These are phyloP conservation scores for Garcia nutans DNA, from an alignment of 345 rosid genomes.

Conservation along the genomic window DNA sequence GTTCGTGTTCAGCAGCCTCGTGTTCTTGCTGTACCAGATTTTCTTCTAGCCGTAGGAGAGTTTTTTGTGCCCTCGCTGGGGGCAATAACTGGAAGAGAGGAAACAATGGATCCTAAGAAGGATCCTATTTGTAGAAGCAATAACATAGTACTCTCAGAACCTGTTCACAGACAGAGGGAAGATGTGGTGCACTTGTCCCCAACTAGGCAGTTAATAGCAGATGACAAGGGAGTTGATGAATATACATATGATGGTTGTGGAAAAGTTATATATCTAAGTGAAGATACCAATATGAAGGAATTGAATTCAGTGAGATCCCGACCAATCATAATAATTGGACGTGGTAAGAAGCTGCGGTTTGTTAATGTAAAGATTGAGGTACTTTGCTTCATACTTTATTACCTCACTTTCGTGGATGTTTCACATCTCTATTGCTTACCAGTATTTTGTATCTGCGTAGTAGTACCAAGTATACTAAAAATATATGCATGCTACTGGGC, in stretches of 20 bases:
- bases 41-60: slow-evolving; percentile 89
- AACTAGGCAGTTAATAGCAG: slow-evolving; percentile 71
- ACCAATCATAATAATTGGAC: slow-evolving; percentile 84
- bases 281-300: slow-evolving; percentile 51
- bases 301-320: slow-evolving; percentile 42
- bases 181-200: slow-evolving; percentile 85
- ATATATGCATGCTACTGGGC: background rate
- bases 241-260: slow-evolving; percentile 93
- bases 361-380: slow-evolving; percentile 91
- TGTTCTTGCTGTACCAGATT: slow-evolving; percentile 93
- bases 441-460: background rate
- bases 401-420: slow-evolving; percentile 4
- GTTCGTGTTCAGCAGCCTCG: slow-evolving; percentile 93
- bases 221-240: slow-evolving; percentile 74
- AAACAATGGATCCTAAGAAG: slow-evolving; percentile 82
- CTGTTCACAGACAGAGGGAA: slow-evolving; percentile 71
- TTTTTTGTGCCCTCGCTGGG: slow-evolving; percentile 94
- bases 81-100: slow-evolving; percentile 88
- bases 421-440: background rate
- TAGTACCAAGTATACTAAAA: background rate
- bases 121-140: slow-evolving; percentile 77
- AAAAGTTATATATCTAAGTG: slow-evolving; percentile 59
- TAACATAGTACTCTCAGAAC: slow-evolving; percentile 63
- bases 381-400: slow-evolving; percentile 22
- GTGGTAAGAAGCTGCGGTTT: slow-evolving; percentile 89